Base-by-base conservation (phyloP, 257 asterid species). In the Solanum lycopersicoides region DNA sequence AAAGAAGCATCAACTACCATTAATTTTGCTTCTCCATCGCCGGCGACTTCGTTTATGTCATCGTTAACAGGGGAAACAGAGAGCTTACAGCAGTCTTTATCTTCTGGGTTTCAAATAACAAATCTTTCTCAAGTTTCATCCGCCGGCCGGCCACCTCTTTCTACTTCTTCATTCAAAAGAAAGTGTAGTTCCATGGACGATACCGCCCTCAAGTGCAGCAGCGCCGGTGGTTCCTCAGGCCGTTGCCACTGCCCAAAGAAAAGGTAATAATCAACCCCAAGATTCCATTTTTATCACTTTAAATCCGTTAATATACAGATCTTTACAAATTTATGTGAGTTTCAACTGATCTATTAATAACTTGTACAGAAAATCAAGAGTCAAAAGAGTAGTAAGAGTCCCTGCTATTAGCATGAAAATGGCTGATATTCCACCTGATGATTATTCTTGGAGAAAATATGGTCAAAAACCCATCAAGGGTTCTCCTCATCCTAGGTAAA, bases 401-500 rank as follows among this genome's bases (percentile, higher is more conserved):
- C 87, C 98, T 0, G 98, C 98, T 1, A 94, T 94, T 23, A 94
- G 98, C 91, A 88, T 90, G 94, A 94, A 94, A 83, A 92, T 94
- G 95, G 94, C 98, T 16, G 98, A 94, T 90, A 94, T 94, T 88
- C 98, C 98, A 77, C 95, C 98, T 0, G 98, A 94, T 88, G 98
- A 94, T 89, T 93, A 89, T 89, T 94, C 98, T 4, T 94, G 98
- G 98, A 92, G 98, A 88, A 94, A 94, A 47, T 94, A 94, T 87
- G 98, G 98, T 69, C 98, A 94, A 89, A 94, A 94, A 86, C 98
- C 98, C 88, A 94, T 94, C 91, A 94, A 94, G 83, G 98, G 98
- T 28, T 94, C 98, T 21, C 98, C 98, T 16, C 96, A 94, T 84
- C 98, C 98, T 4, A 92, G 98, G 97, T 91, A 47, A 82, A 45